Evolutionary conservation across 345 rosid genomes (phyloP), one percentile per base, ranked within the genome.

Genomic region (Arabis hirsuta): DNA sequence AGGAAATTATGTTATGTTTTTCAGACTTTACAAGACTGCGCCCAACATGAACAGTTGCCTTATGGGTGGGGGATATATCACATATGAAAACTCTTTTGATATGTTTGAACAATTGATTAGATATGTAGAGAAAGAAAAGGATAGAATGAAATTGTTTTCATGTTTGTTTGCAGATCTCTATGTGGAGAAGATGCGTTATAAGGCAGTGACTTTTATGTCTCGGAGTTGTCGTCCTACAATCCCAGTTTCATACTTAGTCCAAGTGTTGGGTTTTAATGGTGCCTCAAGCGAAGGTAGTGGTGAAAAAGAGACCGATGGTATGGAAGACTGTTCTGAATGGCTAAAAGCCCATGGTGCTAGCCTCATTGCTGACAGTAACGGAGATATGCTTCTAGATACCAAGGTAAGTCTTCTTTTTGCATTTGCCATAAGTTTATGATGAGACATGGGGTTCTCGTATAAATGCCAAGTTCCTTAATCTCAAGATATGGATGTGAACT

Each of bases 101-200:
- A 55, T 50, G 56, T 48, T 41, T 34, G n/a, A 65, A 52, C 50
- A 61, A 14, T 42, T 55, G 24, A 10, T 13, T 76, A 32, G 69
- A 36, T 50, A 43, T 42, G 13, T 16, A 6, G 24, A 5, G 39
- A 41, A 16, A 45, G 2, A 11, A 43, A 43, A 47, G n/a, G 4
- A 19, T 36, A 26, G 10, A 16, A 69, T 36, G 66, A 63, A 39
- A 36, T 14, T 52, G 19, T 62, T 14, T 26, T 14, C 14, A 22
- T 63, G 32, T 65, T 65, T 63, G 55, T 69, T 12, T 77, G 81
- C 89, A 96, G 99, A 96, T 85, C 97, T 86, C 24, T 90, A 79
- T 73, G 94, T 81, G 65, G 96, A 96, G 72, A 96, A 90, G 83
- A 87, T 92, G 88, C 89, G 99, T 72, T 92, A 84, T 55, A 88